phyloP scores from a whole-genome alignment of 2,329 filamentous ascomycete genomes.

The Paraphaeosphaeria minitans region DNA sequence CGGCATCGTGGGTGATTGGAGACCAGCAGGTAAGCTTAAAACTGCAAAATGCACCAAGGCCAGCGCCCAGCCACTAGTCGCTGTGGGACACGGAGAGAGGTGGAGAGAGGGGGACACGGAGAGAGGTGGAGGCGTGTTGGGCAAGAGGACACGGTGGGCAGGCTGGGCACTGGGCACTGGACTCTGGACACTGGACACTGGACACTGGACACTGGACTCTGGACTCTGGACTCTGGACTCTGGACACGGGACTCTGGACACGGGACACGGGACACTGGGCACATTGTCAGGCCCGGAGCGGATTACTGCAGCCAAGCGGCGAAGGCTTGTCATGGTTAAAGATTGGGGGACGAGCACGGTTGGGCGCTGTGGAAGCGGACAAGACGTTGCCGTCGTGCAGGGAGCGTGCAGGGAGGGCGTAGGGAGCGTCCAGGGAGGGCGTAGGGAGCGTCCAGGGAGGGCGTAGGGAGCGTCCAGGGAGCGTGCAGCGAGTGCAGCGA shows the following conservation, averaged over 20 bases:
- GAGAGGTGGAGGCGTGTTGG: no score
- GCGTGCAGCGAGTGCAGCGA: no score
- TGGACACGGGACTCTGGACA: no score
- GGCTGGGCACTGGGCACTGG: no score
- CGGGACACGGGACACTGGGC: slow-evolving; percentile 8
- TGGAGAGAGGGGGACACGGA: slow-evolving; percentile 40
- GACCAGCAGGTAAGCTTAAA: slow-evolving; percentile 45
- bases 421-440: no score
- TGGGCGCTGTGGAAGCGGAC: slow-evolving; percentile 34
- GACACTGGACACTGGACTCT: no score
- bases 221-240: no score
- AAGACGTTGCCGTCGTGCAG: slow-evolving; percentile 14
- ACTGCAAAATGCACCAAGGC: slow-evolving; percentile 35
- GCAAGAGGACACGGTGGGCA: no score
- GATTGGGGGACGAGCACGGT: slow-evolving; percentile 41
- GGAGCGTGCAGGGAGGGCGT: no score
- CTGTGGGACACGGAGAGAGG: slow-evolving; percentile 10
- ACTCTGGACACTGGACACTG: no score
- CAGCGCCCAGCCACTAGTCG: slow-evolving; percentile 24
- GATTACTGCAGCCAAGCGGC: slow-evolving; percentile 28
- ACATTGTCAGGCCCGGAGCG: slow-evolving; percentile 6
- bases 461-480: no score
- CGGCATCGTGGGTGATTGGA: slow-evolving; percentile 33
- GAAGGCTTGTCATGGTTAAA: slow-evolving; percentile 44
- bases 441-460: no score